Base-by-base conservation (phyloP, 805 yeast species). In the Saccharomycopsis schoenii region DNA sequence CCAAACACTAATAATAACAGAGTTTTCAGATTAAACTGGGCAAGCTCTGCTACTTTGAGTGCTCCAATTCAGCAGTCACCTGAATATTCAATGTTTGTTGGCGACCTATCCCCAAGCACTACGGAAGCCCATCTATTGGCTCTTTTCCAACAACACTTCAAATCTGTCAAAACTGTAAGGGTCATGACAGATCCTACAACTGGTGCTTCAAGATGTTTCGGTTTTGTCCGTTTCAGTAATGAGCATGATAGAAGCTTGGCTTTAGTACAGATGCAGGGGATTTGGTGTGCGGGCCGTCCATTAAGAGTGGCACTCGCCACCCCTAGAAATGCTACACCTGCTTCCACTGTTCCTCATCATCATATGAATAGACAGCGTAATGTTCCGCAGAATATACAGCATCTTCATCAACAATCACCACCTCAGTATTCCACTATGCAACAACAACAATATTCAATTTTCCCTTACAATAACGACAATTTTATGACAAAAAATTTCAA, bases 141-240 rank as follows among this genome's bases (percentile, higher is more conserved):
- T 25, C 75, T 88, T 58, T 88, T 88, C 70, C 93, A 87, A 70
- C 80, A 82, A 52, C 78, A 79, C 61, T 88, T 81, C 72, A 75
- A 75, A 58, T 81, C 89, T 9, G 86, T 88, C 47, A 86, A 86
- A 67, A 87, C 94, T 1, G 94, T 88, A 6, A 75, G 94, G 62
- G 93, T 88, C 11, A 88, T 88, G 93, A 87, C 94, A 0, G 93
- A 88, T 69, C 94, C 94, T 1, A 80, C 88, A 5, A 80, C 87
- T 72, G 91, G 64, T 24, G 60, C 58, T 24, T 62, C 65, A 19
- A 40, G 60, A 37, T 65, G 65, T 40, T 62, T 62, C 52, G 65
- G 65, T 9, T 88, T 88, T 72, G 91, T 88, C 34, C 75, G 96
- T 64, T 88, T 88, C 69, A 80, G 86, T 24, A 83, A 82, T 66